Evolutionary conservation across 225 moss, liverwort and hornwort species (phyloP).

Genomic region (Physcomitrellopsis africana): DNA sequence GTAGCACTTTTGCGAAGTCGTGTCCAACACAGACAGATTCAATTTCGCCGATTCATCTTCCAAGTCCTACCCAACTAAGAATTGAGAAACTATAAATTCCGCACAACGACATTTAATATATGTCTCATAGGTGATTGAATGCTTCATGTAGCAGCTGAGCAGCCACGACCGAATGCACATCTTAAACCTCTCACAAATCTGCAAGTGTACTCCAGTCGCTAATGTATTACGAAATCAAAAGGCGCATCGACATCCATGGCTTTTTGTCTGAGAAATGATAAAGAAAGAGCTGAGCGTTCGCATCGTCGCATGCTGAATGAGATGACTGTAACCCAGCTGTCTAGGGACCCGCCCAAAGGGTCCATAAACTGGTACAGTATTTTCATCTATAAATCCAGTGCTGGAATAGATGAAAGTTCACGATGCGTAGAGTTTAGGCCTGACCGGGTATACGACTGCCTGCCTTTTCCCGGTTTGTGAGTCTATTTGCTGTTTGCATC

Average conservation of each 20-base stretch:
- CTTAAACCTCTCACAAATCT: neutral
- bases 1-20: neutral
- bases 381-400: neutral
- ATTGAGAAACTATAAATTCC: neutral
- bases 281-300: too few relatives aligned
- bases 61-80: neutral
- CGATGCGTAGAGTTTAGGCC: neutral
- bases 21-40: neutral
- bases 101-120: neutral
- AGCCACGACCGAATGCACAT: slow-evolving; percentile 35
- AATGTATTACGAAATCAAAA: neutral
- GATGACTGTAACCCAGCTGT: neutral
- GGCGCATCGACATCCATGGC: neutral
- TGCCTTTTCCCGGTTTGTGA: neutral
- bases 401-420: slow-evolving; percentile 16
- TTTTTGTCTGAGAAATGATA: neutral
- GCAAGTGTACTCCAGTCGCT: neutral
- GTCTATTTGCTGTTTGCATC: neutral
- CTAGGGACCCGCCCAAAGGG: neutral
- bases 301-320: too few relatives aligned
- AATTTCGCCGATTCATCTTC: neutral
- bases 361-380: neutral
- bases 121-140: slow-evolving; percentile 28
- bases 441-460: neutral
- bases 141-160: slow-evolving; percentile 40